Conservation (phyloP, 2,329 filamentous ascomycete species). For the Cytospora paraplurivora region DNA sequence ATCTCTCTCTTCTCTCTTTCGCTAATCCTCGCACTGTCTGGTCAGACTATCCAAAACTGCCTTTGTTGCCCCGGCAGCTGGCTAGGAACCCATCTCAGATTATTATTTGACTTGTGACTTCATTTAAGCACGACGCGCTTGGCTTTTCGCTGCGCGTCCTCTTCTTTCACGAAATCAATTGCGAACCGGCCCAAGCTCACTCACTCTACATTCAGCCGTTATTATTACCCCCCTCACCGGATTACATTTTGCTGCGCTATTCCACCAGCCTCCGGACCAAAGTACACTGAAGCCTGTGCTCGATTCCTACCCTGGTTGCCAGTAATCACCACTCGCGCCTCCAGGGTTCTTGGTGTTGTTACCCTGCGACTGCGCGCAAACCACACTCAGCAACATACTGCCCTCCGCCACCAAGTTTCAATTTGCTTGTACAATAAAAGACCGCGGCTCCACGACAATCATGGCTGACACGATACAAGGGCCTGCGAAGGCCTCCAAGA, state of each 20-base stretch:
- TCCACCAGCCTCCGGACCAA: not conserved
- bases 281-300: not conserved
- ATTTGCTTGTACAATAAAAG: not conserved
- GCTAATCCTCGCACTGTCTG: slow-evolving; percentile 5
- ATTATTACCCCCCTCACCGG: not conserved
- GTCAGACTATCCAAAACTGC: not conserved
- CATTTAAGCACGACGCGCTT: slow-evolving; percentile 17
- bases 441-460: not conserved
- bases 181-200: not conserved
- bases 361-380: not conserved
- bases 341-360: not conserved
- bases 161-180: slow-evolving; percentile 1
- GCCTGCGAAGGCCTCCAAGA: slow-evolving; percentile 29
- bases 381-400: slow-evolving; percentile 1
- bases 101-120: not conserved
- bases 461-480: slow-evolving; percentile 19
- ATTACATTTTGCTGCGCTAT: not conserved
- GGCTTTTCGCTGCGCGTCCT: slow-evolving; percentile 2
- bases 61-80: slow-evolving; percentile 22
- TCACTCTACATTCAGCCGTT: no score
- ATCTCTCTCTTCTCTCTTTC: no score
- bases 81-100: not conserved
- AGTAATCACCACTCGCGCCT: no score
- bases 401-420: not conserved
- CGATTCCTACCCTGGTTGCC: not conserved